These are phyloP conservation scores for Arbutus unedo DNA, from an alignment of 148 eudicot species.

Conservation along the genomic window DNA sequence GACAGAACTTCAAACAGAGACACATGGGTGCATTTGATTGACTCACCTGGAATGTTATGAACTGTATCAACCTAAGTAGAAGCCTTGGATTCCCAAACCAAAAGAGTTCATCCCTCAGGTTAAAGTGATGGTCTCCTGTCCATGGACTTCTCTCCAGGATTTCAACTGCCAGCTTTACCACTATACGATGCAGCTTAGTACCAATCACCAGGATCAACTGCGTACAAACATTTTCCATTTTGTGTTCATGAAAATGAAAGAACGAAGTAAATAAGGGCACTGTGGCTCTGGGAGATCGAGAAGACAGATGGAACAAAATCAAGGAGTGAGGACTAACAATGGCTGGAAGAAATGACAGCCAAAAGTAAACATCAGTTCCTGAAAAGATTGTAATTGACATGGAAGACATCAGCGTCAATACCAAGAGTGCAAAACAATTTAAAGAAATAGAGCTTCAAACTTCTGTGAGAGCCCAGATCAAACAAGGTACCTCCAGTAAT, in stretches of 20 bases:
- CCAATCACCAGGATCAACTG: constrained; percentile 60
- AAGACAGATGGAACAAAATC: not conserved
- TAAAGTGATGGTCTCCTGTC: constrained; percentile 40
- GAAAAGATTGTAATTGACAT: constrained; percentile 11
- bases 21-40: not conserved
- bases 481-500: not conserved
- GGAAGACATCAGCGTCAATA: not conserved
- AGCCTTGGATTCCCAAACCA: constrained; percentile 76
- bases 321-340: constrained; percentile 37
- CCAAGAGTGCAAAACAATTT: not conserved
- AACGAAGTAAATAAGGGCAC: not conserved
- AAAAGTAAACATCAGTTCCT: constrained; percentile 69
- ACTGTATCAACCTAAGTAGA: constrained; percentile 61
- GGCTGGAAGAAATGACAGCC: constrained; percentile 66
- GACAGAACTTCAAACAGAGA: not conserved
- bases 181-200: constrained; percentile 68
- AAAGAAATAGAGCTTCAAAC: not conserved
- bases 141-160: constrained; percentile 42
- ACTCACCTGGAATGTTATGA: constrained; percentile 66
- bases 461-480: not conserved
- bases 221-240: not conserved
- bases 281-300: not conserved
- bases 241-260: not conserved
- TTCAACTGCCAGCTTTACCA: constrained; percentile 69
- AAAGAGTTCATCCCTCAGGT: constrained; percentile 71